Evolutionary conservation across 441 rosid genomes (phyloP).

Genomic region (Macaranga tanarius): DNA sequence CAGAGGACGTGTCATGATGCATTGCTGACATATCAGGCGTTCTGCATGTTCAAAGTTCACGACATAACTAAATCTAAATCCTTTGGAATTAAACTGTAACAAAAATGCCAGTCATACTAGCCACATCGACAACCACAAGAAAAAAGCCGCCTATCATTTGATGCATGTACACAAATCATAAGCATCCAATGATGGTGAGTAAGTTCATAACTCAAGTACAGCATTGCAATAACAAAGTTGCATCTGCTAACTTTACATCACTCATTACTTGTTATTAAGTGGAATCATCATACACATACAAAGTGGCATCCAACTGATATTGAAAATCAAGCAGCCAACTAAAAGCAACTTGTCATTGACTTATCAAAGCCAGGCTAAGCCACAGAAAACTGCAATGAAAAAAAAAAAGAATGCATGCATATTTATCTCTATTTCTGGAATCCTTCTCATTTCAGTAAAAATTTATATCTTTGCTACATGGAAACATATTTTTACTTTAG

Average conservation of each 20-base stretch:
- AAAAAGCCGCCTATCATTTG: neutral
- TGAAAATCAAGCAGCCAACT: neutral
- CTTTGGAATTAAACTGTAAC: neutral
- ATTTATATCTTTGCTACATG: too few relatives aligned
- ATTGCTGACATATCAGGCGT: constrained; percentile 75
- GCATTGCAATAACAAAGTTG: neutral
- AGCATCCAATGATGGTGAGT: neutral
- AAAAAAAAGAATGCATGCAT: neutral
- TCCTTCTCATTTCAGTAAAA: neutral
- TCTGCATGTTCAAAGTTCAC: constrained; percentile 41
- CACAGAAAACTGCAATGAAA: neutral
- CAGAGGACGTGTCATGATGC: constrained; percentile 67
- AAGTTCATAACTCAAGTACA: neutral
- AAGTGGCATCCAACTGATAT: neutral
- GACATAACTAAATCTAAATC: constrained; percentile 11
- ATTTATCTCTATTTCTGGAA: neutral
- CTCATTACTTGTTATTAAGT: neutral
- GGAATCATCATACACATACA: neutral
- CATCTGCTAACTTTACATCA: neutral
- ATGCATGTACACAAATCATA: neutral
- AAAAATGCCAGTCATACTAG: neutral
- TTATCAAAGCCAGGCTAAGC: neutral
- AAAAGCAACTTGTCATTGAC: neutral
- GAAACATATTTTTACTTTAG: neutral
- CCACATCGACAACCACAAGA: neutral